Conservation (phyloP, 805 yeast species). For the Danielia oregonensis region DNA sequence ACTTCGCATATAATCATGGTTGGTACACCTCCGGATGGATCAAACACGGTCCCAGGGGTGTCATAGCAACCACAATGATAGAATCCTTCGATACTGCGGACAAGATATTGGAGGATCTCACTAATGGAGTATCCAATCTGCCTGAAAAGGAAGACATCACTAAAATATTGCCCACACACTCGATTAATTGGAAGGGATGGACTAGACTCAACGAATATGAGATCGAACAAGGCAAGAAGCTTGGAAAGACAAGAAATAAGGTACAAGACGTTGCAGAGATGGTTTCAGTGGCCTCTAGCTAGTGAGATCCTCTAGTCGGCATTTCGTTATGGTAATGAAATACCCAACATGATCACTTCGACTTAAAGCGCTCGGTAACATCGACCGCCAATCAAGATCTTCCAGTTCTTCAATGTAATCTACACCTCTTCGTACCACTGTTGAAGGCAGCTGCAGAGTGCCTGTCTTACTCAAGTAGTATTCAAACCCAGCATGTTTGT, state of each 20-base stretch:
- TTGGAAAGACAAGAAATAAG: conserved; percentile 59
- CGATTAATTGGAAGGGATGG: conserved; percentile 70
- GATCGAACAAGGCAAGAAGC: conserved; percentile 39
- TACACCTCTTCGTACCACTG: conserved; percentile 12
- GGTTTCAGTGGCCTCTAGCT: conserved; percentile 34
- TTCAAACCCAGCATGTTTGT: conserved; percentile 49
- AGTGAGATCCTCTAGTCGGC: neutral
- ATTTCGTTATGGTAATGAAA: conserved; percentile 11
- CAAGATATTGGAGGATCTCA: conserved; percentile 53
- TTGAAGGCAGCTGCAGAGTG: conserved; percentile 10
- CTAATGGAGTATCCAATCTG: conserved; percentile 22
- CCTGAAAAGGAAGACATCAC: conserved; percentile 14
- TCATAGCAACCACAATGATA: conserved; percentile 86
- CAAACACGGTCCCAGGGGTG: conserved; percentile 80
- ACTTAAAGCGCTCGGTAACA: conserved; percentile 12
- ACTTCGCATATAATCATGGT: conserved; percentile 35
- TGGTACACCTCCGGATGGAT: conserved; percentile 91
- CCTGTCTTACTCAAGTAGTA: conserved; percentile 25
- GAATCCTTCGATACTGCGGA: conserved; percentile 77
- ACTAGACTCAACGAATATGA: conserved; percentile 52
- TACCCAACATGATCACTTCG: conserved; percentile 15
- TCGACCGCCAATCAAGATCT: conserved; percentile 5
- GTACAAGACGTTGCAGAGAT: conserved; percentile 45
- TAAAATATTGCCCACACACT: conserved; percentile 9
- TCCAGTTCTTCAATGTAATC: conserved; percentile 12